A percentile compares a stretch with the other conserved stretches of the same genome.
Evolutionary conservation across 2,329 filamentous ascomycete genomes (phyloP).

Genomic region (Aspergillus awamori): DNA sequence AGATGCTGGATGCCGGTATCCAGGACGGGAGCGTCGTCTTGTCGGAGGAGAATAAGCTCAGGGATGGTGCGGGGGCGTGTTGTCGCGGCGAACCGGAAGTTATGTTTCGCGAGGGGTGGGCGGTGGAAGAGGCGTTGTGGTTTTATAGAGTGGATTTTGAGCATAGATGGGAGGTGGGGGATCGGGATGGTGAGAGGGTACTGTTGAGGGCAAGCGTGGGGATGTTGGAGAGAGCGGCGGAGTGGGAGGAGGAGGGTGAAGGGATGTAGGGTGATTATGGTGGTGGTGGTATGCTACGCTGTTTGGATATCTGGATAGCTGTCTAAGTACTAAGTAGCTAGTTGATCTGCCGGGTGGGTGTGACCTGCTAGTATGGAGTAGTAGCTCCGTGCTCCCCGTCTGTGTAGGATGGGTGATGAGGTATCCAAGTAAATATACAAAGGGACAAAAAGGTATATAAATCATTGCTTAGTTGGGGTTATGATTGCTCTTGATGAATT

Average conservation of each 20-base stretch:
- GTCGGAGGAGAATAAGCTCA: neutral
- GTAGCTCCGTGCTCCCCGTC: no score
- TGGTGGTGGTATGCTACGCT: neutral
- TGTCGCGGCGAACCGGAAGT: constrained; percentile 25
- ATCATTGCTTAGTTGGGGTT: no score
- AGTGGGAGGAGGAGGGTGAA: neutral
- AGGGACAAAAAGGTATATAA: no score
- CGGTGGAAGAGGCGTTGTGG: constrained; percentile 17
- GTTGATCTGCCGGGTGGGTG: no score
- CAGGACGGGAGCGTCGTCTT: constrained; percentile 14
- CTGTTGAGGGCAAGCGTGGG: no score
- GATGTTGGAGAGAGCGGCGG: neutral
- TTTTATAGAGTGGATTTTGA: constrained; percentile 23
- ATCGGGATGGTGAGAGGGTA: neutral
- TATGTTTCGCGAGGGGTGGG: constrained; percentile 18
- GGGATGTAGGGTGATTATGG: neutral
- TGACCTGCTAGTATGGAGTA: no score
- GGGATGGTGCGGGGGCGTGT: constrained; percentile 19
- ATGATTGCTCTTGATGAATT: no score
- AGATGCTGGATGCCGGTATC: neutral
- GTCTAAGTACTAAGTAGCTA: no score
- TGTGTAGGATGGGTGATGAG: no score
- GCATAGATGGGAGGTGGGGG: constrained; percentile 18
- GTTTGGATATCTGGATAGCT: no score
- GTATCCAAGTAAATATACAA: no score